These are phyloP conservation scores for Diphasiastrum complanatum DNA, from an alignment of 83 land plant genomes.

Conservation along the genomic window DNA sequence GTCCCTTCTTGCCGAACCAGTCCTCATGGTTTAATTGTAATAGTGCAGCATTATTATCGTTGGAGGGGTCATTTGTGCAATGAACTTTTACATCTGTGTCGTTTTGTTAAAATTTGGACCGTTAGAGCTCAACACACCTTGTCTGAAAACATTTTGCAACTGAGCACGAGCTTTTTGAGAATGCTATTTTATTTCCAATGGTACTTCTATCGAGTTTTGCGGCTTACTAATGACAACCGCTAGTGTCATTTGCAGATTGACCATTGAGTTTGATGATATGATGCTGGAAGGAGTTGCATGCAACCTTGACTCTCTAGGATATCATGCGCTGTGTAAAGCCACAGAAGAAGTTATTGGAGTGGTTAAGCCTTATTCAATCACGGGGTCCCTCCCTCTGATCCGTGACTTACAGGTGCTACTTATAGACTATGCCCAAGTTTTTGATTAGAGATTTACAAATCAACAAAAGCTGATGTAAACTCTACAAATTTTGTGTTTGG, in stretches of 20 bases:
- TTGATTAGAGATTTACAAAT: no score
- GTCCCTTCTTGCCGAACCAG: no score
- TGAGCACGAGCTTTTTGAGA: constrained; percentile 7
- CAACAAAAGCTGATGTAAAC: no score
- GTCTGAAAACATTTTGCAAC: no score
- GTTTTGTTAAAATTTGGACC: no score
- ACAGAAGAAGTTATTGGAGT: constrained; percentile 74
- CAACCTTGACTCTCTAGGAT: constrained; percentile 77
- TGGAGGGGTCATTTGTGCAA: no score
- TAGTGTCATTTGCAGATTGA: constrained; percentile 39
- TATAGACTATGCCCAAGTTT: not conserved
- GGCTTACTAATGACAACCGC: no score
- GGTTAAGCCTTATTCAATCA: constrained; percentile 81
- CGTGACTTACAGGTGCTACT: constrained; percentile 63
- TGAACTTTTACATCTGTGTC: no score
- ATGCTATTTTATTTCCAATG: not conserved
- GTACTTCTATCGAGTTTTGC: not conserved
- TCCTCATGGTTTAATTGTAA: no score
- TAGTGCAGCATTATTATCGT: no score
- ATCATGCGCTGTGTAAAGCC: constrained; percentile 72
- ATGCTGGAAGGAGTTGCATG: constrained; percentile 75
- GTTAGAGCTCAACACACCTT: no score
- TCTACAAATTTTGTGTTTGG: no score
- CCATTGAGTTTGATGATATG: constrained; percentile 62
- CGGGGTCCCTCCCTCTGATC: constrained; percentile 81